Conservation (phyloP, 495 filamentous ascomycete genomes). For the Evansstolkia leycettana region DNA sequence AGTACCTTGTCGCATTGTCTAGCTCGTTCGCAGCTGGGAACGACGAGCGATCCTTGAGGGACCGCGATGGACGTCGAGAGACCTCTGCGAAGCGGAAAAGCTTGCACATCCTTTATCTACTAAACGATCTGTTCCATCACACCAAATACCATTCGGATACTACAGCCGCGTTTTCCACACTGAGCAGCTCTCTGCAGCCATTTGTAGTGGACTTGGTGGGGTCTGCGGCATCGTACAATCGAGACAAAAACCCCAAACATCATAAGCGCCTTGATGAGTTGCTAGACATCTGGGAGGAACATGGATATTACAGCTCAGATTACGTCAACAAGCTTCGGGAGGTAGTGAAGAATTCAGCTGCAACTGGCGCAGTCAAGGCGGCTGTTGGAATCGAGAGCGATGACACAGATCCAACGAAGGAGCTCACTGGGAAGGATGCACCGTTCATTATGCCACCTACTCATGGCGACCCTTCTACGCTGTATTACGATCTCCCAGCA, state of each 20-base stretch:
- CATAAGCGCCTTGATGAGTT: constrained; percentile 51
- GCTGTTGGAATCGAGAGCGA: constrained; percentile 14
- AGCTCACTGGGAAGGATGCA: constrained; percentile 32
- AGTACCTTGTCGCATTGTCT: constrained; percentile 62
- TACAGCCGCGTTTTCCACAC: constrained; percentile 29
- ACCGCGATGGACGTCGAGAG: constrained; percentile 10
- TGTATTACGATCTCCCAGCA: constrained; percentile 78
- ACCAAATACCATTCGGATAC: constrained; percentile 45
- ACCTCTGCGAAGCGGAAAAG: constrained; percentile 55
- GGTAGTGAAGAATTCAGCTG: constrained; percentile 37
- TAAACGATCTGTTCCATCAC: constrained; percentile 78
- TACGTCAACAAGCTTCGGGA: constrained; percentile 49
- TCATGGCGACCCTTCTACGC: constrained; percentile 64
- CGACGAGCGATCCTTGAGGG: constrained; percentile 4
- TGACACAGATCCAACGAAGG: constrained; percentile 11
- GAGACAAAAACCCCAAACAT: constrained; percentile 49
- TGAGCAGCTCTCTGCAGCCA: constrained; percentile 49
- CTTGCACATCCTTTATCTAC: constrained; percentile 69
- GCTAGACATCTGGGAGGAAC: constrained; percentile 60
- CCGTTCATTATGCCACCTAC: constrained; percentile 61
- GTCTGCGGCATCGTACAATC: constrained; percentile 47
- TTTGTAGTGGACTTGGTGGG: constrained; percentile 49
- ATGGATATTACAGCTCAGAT: constrained; percentile 50
- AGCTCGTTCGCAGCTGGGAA: constrained; percentile 34
- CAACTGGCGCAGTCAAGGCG: constrained; percentile 13